These are phyloP conservation scores for Termitomyces sp. DNA, from an alignment of 768 basidiomycete genomes.

Conservation along the genomic window DNA sequence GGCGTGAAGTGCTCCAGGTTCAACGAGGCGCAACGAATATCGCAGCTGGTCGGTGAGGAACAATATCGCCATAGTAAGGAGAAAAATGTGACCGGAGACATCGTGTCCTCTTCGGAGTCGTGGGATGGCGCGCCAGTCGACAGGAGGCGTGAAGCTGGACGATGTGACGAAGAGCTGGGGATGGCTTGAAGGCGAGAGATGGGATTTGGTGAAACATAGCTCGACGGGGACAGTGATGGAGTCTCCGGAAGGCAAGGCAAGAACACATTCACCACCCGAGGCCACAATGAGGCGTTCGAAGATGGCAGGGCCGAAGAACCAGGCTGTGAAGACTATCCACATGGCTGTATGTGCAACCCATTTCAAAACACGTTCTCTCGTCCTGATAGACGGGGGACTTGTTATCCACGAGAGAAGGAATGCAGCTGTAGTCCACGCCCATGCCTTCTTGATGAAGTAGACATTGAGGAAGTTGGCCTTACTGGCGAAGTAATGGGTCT, in stretches of 20 bases:
- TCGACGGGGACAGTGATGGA: conserved; percentile 53
- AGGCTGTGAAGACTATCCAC: conserved; percentile 76
- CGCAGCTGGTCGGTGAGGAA: conserved; percentile 78
- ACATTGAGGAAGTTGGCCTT: conserved; percentile 83
- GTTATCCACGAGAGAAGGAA: conserved; percentile 63
- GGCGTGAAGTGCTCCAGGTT: conserved; percentile 45
- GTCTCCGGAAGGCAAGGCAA: conserved; percentile 57
- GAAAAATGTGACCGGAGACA: conserved; percentile 90
- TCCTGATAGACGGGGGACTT: conserved; percentile 45
- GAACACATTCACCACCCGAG: conserved; percentile 79
- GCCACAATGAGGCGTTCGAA: conserved; percentile 61
- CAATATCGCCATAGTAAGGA: conserved; percentile 75
- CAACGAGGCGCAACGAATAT: conserved; percentile 42
- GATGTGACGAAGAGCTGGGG: conserved; percentile 56
- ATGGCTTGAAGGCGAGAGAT: conserved; percentile 59
- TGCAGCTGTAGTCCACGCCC: conserved; percentile 83
- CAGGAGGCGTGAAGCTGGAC: conserved; percentile 35
- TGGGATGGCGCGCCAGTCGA: conserved; percentile 50
- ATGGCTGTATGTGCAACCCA: conserved; percentile 59
- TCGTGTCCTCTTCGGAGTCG: conserved; percentile 83
- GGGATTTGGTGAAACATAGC: conserved; percentile 51
- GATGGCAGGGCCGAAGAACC: conserved; percentile 88
- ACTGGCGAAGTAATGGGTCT: conserved; percentile 70
- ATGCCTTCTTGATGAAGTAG: conserved; percentile 85
- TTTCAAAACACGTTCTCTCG: conserved; percentile 42